Evolutionary conservation across 2,329 filamentous ascomycete species (phyloP), one percentile per base, ranked within the genome.

Genomic region (Hymenoscyphus fructigenus): DNA sequence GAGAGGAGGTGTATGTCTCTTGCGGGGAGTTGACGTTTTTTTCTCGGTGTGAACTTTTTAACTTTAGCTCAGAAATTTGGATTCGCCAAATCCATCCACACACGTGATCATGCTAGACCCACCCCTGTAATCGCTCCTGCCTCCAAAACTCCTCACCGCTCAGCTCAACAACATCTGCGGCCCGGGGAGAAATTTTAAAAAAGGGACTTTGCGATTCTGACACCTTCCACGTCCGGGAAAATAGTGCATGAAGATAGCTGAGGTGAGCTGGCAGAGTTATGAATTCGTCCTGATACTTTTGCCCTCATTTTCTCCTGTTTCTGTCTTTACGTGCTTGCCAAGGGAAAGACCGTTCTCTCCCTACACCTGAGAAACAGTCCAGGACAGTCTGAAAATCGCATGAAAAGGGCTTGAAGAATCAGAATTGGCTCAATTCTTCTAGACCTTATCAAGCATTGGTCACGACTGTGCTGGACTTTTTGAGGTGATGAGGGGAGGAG

Each of bases 61-160:
- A 57, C 55, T 57, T 57, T 57, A 57, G 55, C 55, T 57, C 55
- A 34, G 32, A 57, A 57, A 26, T 57, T 57, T 29, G 55, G 55
- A 57, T 57, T 57, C 55, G 55, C n/a, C 32, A 29, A 57, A 28
- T 34, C 23, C 26, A 20, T 20, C 55, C 55, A 57, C 17, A 15
- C 55, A 57, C 55, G 55, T 57, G 55, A 29, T 28, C 53, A 57
- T 57, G 47, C 17, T 26, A 26, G 47, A 26, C n/a, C 47, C 17
- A 53, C 47, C 34, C 34, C 34, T 36, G 9, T 10, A 36, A 47
- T 47, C 41, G 41, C 44, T 50, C 10, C 44, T 20, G 20, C 41
- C n/a, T 7, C n/a, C 14, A 50, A 17, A 47, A 47, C 9, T 47
- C 6, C 41, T 47, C 41, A 12, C n/a, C 20, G n/a, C 44, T 23